Conservation (phyloP, 148 eudicot species). For the Heliamphora exappendiculata region DNA sequence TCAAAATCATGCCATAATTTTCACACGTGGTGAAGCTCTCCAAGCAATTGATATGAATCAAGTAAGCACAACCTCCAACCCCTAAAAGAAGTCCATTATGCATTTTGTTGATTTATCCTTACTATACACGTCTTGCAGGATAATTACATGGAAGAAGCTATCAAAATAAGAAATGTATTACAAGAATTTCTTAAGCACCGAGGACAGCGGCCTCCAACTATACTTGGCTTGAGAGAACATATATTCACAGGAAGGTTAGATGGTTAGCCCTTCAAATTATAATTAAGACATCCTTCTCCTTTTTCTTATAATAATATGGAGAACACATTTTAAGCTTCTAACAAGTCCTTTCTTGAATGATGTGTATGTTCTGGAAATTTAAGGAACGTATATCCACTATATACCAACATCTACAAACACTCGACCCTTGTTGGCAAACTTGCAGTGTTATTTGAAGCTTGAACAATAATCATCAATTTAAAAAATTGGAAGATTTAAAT, state of each 20-base stretch:
- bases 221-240: slow-evolving; percentile 94
- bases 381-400: background rate
- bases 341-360: background rate
- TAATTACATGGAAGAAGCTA: slow-evolving; percentile 92
- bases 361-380: background rate
- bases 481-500: background rate
- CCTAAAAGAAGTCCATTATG: background rate
- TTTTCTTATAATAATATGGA: background rate
- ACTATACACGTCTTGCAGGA: slow-evolving; percentile 44
- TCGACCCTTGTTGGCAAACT: background rate
- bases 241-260: slow-evolving; percentile 95
- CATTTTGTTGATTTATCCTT: background rate
- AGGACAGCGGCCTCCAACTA: slow-evolving; percentile 57
- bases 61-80: slow-evolving; percentile 32
- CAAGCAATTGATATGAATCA: slow-evolving; percentile 99
- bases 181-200: slow-evolving; percentile 66
- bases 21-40: slow-evolving; percentile 98
- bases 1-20: slow-evolving; percentile 91
- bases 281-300: background rate
- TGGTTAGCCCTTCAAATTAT: background rate
- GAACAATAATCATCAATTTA: background rate
- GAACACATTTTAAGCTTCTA: background rate
- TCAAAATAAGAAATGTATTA: slow-evolving; percentile 80
- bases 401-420: background rate
- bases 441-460: background rate